These are phyloP conservation scores for Schizochytrium sp. DNA, from an alignment of 108 stramenopile species.

Conservation along the genomic window DNA sequence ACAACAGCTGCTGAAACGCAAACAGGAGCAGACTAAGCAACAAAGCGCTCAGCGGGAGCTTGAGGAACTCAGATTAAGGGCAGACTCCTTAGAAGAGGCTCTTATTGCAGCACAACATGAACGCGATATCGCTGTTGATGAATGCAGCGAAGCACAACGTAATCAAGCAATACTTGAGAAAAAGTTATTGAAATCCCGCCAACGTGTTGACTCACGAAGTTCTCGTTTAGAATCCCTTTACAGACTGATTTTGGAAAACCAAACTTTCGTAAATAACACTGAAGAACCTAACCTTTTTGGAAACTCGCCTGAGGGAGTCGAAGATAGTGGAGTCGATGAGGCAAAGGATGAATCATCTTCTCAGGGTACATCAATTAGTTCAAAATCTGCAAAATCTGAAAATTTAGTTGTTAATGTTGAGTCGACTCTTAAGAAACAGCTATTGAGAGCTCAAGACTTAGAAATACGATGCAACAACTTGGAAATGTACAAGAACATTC, in stretches of 20 bases:
- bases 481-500: neutral
- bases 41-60: neutral
- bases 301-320: too few species aligned
- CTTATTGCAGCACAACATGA: neutral
- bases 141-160: neutral
- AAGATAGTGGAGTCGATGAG: too few species aligned
- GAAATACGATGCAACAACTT: neutral
- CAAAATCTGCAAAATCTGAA: neutral
- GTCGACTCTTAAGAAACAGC: neutral
- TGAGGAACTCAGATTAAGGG: neutral
- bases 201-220: neutral
- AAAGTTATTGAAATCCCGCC: neutral
- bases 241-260: neutral
- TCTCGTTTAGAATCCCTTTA: neutral
- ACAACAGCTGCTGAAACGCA: slow-evolving; percentile 9
- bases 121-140: neutral
- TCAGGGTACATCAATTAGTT: neutral
- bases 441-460: too few species aligned
- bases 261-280: too few species aligned
- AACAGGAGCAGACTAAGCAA: slow-evolving; percentile 6
- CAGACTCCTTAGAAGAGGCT: neutral
- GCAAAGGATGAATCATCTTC: neutral
- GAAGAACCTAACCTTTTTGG: too few species aligned
- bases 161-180: neutral
- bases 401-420: neutral